These are phyloP conservation scores for Calendula officinalis DNA, from an alignment of 129 eudicot genomes.

Conservation along the genomic window DNA sequence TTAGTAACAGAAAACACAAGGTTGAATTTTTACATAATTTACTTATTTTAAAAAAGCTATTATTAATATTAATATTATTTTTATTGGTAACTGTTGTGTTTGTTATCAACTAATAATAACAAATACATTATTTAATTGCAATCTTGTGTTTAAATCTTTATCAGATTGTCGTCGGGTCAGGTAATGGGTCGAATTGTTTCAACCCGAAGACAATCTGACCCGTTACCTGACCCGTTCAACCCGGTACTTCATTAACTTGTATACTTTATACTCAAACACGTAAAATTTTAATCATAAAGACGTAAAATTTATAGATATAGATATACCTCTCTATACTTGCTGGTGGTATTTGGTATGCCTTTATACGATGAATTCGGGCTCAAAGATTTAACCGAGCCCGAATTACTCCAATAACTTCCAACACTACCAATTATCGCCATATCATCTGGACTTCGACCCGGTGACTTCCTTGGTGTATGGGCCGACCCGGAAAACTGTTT, in stretches of 20 bases:
- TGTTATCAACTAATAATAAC: neutral
- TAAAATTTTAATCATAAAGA: constrained; percentile 11
- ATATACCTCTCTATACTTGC: constrained; percentile 96
- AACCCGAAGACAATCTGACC: neutral
- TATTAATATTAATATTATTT: no score
- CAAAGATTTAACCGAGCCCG: constrained; percentile 32
- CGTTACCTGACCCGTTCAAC: neutral
- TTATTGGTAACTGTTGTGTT: no score
- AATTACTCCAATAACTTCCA: constrained; percentile 76
- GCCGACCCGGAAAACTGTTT: constrained; percentile 55
- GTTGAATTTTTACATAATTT: no score
- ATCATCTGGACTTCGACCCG: constrained; percentile 83
- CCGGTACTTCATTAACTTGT: neutral
- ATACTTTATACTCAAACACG: neutral
- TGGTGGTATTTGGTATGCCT: constrained; percentile 94
- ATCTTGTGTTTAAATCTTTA: neutral
- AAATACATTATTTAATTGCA: neutral
- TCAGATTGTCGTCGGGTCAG: no score
- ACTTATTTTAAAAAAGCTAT: no score
- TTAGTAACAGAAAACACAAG: constrained; percentile 12
- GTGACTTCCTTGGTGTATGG: constrained; percentile 76
- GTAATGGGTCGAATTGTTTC: neutral
- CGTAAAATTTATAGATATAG: neutral
- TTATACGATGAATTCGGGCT: constrained; percentile 60
- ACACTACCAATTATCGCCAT: constrained; percentile 86